phyloP scores from a whole-genome alignment of 202 grass and related monocot species.

The Tripidium arundinaceum region DNA sequence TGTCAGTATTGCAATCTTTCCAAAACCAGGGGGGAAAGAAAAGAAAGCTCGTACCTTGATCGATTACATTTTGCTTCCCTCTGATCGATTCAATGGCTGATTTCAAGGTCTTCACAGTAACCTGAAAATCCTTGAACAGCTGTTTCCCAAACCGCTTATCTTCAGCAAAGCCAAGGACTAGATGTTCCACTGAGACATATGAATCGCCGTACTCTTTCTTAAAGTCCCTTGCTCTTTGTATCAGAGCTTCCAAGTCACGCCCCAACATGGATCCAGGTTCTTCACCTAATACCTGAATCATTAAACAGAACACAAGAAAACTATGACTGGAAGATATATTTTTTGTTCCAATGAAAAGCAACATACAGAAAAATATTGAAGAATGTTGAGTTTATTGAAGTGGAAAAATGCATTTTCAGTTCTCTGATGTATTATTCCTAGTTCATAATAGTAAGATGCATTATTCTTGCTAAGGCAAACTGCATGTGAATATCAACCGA shows the following conservation, averaged over 20 bases:
- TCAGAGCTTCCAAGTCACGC: slow-evolving; percentile 83
- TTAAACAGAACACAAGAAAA: not conserved
- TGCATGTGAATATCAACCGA: not conserved
- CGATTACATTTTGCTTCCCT: slow-evolving; percentile 89
- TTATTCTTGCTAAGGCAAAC: not conserved
- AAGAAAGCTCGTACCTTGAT: slow-evolving; percentile 62
- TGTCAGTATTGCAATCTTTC: not conserved
- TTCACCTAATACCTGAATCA: slow-evolving; percentile 80
- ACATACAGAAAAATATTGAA: not conserved
- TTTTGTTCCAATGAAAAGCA: not conserved
- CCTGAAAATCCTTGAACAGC: slow-evolving; percentile 87
- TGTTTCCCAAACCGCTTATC: slow-evolving; percentile 92
- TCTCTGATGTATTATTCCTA: not conserved
- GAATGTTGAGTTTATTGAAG: not conserved
- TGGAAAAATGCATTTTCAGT: not conserved
- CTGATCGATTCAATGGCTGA: slow-evolving; percentile 78
- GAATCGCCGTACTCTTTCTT: slow-evolving; percentile 95
- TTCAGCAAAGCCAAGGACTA: slow-evolving; percentile 80
- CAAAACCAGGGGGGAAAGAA: not conserved
- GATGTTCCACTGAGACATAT: slow-evolving; percentile 93
- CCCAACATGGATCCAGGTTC: slow-evolving; percentile 90
- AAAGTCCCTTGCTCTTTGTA: slow-evolving; percentile 84
- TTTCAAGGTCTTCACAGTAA: slow-evolving; percentile 70
- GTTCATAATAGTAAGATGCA: not conserved
- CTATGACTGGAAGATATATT: not conserved